Percentiles rank a stretch among this genome's conserved stretches.
Evolutionary conservation across 208 protist species (phyloP).

Genomic region (Crithidia fasciculata): DNA sequence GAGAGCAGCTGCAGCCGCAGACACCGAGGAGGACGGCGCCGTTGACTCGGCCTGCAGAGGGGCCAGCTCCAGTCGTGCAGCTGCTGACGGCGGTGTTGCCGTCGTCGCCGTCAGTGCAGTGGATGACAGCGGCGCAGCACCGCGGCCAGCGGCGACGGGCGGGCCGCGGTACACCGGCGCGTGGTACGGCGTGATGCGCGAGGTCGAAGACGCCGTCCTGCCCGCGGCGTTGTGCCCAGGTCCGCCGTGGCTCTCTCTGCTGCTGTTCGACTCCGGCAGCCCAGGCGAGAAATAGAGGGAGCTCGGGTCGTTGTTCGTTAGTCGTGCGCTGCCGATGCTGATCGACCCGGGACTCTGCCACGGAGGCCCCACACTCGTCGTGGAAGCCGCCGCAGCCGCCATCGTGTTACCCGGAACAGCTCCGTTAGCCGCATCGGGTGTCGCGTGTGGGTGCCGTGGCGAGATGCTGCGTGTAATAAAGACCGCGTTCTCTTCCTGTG

Average conservation of each 20-base stretch:
- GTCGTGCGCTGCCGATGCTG: slow-evolving; percentile 7
- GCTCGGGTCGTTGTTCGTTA: slow-evolving; percentile 1
- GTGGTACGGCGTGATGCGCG: not conserved
- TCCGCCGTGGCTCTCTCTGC: too few species aligned
- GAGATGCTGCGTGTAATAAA: not conserved
- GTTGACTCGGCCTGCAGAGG: not conserved
- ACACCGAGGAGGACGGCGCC: not conserved
- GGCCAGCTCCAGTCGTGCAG: not conserved
- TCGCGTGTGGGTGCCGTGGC: not conserved
- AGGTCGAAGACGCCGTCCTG: not conserved
- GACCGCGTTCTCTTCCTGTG: not conserved
- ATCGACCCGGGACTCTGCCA: slow-evolving; percentile 18
- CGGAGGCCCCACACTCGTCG: not conserved
- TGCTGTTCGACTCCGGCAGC: not conserved
- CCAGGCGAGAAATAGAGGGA: slow-evolving; percentile 2
- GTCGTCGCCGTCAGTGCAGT: not conserved
- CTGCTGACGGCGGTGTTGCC: too few species aligned
- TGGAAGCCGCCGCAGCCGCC: not conserved
- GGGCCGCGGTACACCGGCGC: too few species aligned
- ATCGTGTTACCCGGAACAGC: not conserved
- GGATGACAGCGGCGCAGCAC: not conserved
- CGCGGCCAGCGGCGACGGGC: too few species aligned
- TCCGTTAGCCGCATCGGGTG: too few species aligned
- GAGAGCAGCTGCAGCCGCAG: not conserved
- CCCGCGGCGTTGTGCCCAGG: not conserved